A percentile compares a stretch with the other conserved stretches of the same genome.
These are phyloP conservation scores for Podaxis sp. DNA, from an alignment of 768 basidiomycete species.

Conservation along the genomic window DNA sequence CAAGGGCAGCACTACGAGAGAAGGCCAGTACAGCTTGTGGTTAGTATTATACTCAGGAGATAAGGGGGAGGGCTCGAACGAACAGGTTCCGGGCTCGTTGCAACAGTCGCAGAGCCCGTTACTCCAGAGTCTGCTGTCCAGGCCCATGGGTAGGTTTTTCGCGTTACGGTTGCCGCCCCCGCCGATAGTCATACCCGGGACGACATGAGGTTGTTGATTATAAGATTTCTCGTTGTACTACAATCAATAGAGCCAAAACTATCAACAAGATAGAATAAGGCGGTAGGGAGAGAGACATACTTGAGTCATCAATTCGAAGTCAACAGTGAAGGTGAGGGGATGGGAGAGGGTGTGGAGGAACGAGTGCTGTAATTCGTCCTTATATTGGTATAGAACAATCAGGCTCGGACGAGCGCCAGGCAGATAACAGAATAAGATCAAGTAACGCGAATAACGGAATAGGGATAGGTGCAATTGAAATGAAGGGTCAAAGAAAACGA, in stretches of 20 bases:
- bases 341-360: neutral
- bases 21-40: slow-evolving; percentile 25
- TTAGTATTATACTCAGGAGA: neutral
- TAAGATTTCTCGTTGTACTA: neutral
- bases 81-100: slow-evolving; percentile 30
- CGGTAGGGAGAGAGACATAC: neutral
- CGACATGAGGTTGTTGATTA: slow-evolving; percentile 3
- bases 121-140: slow-evolving; percentile 36
- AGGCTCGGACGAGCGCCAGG: neutral
- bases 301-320: neutral
- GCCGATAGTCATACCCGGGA: slow-evolving; percentile 23
- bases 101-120: slow-evolving; percentile 30
- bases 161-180: slow-evolving; percentile 34
- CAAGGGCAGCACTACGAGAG: slow-evolving; percentile 41
- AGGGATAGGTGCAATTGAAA: neutral
- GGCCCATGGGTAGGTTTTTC: slow-evolving; percentile 29
- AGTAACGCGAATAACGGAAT: no score
- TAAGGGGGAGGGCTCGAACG: slow-evolving; percentile 11
- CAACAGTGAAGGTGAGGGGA: neutral
- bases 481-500: neutral
- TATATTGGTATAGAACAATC: neutral
- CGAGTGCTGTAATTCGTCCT: neutral
- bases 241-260: neutral
- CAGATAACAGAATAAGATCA: neutral
- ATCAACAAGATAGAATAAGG: neutral